Evolutionary conservation across 768 basidiomycete species (phyloP), one percentile per base, ranked within the genome.

Genomic region (Xerocomellus intermedius): DNA sequence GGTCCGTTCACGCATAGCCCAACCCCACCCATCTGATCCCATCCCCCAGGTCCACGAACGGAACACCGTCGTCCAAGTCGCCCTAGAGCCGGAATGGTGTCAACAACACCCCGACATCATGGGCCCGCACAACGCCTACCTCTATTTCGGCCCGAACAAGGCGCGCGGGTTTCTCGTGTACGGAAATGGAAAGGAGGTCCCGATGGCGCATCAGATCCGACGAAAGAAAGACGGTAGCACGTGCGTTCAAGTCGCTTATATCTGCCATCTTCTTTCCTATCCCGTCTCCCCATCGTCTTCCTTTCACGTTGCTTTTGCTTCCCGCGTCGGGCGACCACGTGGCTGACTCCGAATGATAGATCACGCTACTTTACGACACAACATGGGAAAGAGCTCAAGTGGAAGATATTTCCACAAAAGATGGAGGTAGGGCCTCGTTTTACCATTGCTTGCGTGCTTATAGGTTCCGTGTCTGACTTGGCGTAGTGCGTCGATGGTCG

Each of bases 101-200:
- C 78, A 83, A 61, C 83, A 82, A 52, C 83, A 89, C 64, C 81
- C 82, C 22, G 78, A 74, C 44, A 83, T 90, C 58, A 85, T 89
- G 83, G 89, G 89, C n/a, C 89, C 89, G n/a, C 81, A 78, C 55
- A 86, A 81, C 38, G 83, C 89, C 6, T 89, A 79, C 66, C 80
- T 90, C 57, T 91, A 89, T 64, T 83, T 91, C 55, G 89, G 89
- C 1, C 87, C 89, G 6, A 75, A 75, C 39, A 79, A 75, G 50
- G 61, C 76, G 3, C 79, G 81, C 5, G 89, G 89, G 3, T 83
- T 83, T 61, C 71, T 90, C 48, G 78, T 81, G 41, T 90, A 89
- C 53, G 89, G 89, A 4, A 87, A 85, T 54, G 82, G 81, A 57
- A 73, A 75, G 21, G 77, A 77, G 28, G 66, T 78, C 38, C 71